Base-by-base conservation (phyloP, 768 basidiomycete species). In the Solioccasus polychromus region DNA sequence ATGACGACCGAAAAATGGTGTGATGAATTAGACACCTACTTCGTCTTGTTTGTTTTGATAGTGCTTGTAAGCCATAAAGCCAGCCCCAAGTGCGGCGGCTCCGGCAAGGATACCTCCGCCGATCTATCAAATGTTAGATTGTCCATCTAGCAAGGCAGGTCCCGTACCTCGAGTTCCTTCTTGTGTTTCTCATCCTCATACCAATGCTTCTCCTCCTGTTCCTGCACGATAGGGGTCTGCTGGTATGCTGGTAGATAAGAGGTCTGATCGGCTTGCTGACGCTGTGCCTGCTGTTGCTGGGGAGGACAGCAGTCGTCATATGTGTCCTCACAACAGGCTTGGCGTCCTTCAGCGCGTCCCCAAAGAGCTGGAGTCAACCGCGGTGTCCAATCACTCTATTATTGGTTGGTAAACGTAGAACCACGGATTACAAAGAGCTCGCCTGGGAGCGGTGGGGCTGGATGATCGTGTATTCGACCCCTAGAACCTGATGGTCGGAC, bases 371-470 rank as follows among this genome's bases (percentile, higher is more conserved):
- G 84, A 2, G 78, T 79, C 11, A 64, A 48, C 4, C 69, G 51
- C 4, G 88, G 88, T 20, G 79, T 63, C 88, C 88, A 90, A 52
- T 86, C 83, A 22, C 70, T 51, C 84, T 88, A 54, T 35, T 5
- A 19, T 32, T 9, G 10, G 37, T 58, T 17, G 54, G 42, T 24
- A 31, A 53, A 45, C 29, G 35, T 5, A 25, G 39, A 20, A 28
- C 15, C 8, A 17, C 4, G 10, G 19, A n/a, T 20, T 8, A 32
- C n/a, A 17, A 22, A 39, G 8, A 22, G 49, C 59, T 44, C 51
- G 79, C 85, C 74, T 86, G 82, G 24, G 86, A 85, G 42, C 59
- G 66, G 67, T 89, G 87, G 8, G 83, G 69, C 57, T 87, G 85
- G 52, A 88, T 78, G 64, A 83, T 83, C 64, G 79, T 82, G 71